Percentiles rank a stretch among this genome's conserved stretches.
Evolutionary conservation across 2,329 filamentous ascomycete species (phyloP).

Genomic region (Ceratocystiopsis brevicomis): DNA sequence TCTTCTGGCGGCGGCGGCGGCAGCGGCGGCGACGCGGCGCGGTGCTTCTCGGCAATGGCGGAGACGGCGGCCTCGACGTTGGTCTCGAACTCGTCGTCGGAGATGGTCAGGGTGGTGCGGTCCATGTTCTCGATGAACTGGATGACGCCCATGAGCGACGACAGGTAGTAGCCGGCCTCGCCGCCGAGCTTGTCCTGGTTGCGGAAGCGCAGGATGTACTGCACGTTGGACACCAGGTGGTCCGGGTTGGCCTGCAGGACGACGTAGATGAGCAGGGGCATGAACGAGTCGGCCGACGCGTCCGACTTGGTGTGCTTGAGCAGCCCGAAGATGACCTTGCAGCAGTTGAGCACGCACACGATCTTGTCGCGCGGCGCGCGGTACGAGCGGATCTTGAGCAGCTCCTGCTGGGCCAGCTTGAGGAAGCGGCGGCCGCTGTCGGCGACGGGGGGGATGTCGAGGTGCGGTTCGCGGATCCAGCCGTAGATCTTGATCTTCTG

Average conservation of each 20-base stretch:
- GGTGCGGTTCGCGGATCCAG: slow-evolving; percentile 82
- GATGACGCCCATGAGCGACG: slow-evolving; percentile 83
- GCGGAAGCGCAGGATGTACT: slow-evolving; percentile 91
- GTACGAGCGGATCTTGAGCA: slow-evolving; percentile 92
- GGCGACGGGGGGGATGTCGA: slow-evolving; percentile 73
- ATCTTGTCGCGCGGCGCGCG: slow-evolving; percentile 95
- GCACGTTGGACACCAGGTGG: slow-evolving; percentile 89
- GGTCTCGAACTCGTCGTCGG: slow-evolving; percentile 84
- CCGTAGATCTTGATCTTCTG: slow-evolving; percentile 96
- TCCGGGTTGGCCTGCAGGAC: slow-evolving; percentile 89
- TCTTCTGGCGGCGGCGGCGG: slow-evolving; percentile 27
- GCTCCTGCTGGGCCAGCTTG: slow-evolving; percentile 75
- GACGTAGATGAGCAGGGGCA: slow-evolving; percentile 87
- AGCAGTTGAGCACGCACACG: slow-evolving; percentile 94
- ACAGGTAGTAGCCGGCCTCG: slow-evolving; percentile 97
- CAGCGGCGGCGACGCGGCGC: slow-evolving; percentile 28
- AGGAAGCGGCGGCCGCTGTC: slow-evolving; percentile 81
- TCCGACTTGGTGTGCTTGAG: slow-evolving; percentile 84
- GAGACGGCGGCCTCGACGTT: slow-evolving; percentile 95
- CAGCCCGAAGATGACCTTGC: slow-evolving; percentile 96
- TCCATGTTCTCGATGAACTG: slow-evolving; percentile 96
- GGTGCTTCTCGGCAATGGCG: slow-evolving; percentile 81
- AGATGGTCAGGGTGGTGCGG: slow-evolving; percentile 78
- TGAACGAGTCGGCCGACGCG: slow-evolving; percentile 89
- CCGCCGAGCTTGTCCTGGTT: slow-evolving; percentile 94